These are phyloP conservation scores for Gossypium rotundifolium DNA, from an alignment of 345 rosid genomes.

Conservation along the genomic window DNA sequence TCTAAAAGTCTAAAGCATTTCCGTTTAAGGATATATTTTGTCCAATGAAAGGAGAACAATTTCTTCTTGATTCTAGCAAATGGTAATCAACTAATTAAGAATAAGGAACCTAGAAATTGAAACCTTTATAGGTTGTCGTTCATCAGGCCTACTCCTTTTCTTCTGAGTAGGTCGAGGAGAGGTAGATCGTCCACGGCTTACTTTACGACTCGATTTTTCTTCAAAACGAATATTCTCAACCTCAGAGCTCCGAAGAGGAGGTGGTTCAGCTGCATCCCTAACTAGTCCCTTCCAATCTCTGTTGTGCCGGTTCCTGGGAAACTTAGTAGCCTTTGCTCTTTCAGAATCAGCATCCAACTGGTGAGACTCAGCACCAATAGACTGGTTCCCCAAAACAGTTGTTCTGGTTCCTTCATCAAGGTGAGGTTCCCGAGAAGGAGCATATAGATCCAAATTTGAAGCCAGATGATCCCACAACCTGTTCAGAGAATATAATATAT, in stretches of 20 bases:
- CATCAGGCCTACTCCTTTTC: slow-evolving; percentile 58
- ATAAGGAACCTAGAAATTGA: not conserved
- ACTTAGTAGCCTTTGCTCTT: slow-evolving; percentile 36
- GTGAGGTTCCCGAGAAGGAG: slow-evolving; percentile 33
- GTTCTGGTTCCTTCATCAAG: slow-evolving; percentile 24
- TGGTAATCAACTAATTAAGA: not conserved
- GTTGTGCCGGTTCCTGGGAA: slow-evolving; percentile 37
- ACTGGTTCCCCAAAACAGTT: slow-evolving; percentile 24
- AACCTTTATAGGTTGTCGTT: slow-evolving; percentile 25
- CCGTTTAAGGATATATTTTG: not conserved
- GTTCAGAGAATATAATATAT: slow-evolving; percentile 6
- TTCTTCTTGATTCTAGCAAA: not conserved
- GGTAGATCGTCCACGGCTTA: slow-evolving; percentile 33
- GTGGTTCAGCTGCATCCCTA: slow-evolving; percentile 47
- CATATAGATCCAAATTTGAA: slow-evolving; percentile 54
- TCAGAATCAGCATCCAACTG: slow-evolving; percentile 40
- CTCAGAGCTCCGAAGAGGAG: slow-evolving; percentile 62
- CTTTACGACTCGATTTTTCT: slow-evolving; percentile 37
- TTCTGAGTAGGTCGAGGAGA: slow-evolving; percentile 46
- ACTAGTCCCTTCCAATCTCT: slow-evolving; percentile 65
- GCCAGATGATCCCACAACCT: slow-evolving; percentile 98
- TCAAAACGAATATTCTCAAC: slow-evolving; percentile 33
- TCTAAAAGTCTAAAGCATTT: not conserved
- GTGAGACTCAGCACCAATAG: slow-evolving; percentile 25
- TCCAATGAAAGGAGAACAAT: not conserved